phyloP scores from a whole-genome alignment of 2,329 filamentous ascomycete genomes.

The Blastomyces silverae region DNA sequence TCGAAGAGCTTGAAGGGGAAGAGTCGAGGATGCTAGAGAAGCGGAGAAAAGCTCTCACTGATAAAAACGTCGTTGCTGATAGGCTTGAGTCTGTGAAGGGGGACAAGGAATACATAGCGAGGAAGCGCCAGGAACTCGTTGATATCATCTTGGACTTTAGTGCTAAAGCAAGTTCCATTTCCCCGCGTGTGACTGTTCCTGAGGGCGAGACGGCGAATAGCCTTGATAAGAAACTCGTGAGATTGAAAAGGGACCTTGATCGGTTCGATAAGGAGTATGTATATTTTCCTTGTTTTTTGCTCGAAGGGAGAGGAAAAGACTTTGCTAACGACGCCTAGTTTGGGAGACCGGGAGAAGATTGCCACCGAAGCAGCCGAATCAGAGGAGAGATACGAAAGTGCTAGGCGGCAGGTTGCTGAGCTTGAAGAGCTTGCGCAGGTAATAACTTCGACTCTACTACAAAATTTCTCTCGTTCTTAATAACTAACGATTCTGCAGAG shows the following conservation, averaged over 20 bases:
- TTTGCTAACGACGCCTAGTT: slow-evolving; percentile 27
- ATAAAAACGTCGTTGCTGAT: slow-evolving; percentile 57
- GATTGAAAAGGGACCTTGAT: slow-evolving; percentile 53
- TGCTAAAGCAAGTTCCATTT: slow-evolving; percentile 50
- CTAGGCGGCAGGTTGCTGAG: slow-evolving; percentile 35
- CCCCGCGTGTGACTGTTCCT: slow-evolving; percentile 55
- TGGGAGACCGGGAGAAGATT: slow-evolving; percentile 62
- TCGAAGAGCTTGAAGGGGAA: slow-evolving; percentile 26
- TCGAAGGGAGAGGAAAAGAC: neutral
- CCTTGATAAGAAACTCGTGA: slow-evolving; percentile 43
- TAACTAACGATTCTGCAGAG: slow-evolving; percentile 32
- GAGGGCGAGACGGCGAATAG: slow-evolving; percentile 57
- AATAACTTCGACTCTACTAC: slow-evolving; percentile 19
- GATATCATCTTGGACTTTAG: slow-evolving; percentile 50
- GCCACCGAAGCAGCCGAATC: slow-evolving; percentile 42
- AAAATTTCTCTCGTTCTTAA: neutral
- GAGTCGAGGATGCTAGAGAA: slow-evolving; percentile 47
- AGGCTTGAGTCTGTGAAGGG: slow-evolving; percentile 45
- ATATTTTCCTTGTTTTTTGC: neutral
- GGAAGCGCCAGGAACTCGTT: slow-evolving; percentile 45
- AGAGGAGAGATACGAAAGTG: slow-evolving; percentile 33
- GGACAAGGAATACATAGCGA: slow-evolving; percentile 43
- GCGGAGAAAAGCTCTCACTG: slow-evolving; percentile 49
- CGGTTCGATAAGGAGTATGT: slow-evolving; percentile 48
- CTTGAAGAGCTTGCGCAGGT: slow-evolving; percentile 38